Evolutionary conservation across 208 protist species (phyloP).

Genomic region (Wallacemonas sp.): DNA sequence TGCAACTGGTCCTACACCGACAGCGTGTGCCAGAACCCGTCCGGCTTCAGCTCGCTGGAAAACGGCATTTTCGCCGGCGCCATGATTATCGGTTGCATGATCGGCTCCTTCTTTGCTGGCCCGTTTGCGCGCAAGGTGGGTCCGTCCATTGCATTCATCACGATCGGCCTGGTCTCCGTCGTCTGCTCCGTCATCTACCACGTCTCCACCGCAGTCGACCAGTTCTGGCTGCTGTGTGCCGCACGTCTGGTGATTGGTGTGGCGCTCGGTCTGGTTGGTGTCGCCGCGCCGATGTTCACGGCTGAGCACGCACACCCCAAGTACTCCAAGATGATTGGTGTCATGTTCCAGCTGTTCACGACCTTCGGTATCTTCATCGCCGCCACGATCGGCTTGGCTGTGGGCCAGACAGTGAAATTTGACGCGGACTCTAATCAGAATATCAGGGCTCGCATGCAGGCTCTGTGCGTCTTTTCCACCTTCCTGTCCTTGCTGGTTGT

Average conservation of each 20-base stretch:
- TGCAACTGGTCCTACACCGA: constrained; percentile 63
- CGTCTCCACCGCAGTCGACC: constrained; percentile 40
- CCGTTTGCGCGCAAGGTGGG: constrained; percentile 46
- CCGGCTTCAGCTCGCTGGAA: constrained; percentile 54
- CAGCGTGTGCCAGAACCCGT: constrained; percentile 45
- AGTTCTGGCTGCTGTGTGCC: constrained; percentile 74
- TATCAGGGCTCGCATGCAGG: constrained; percentile 67
- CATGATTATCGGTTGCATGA: constrained; percentile 82
- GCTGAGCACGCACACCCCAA: constrained; percentile 65
- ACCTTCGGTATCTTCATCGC: constrained; percentile 87
- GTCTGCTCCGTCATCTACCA: constrained; percentile 67
- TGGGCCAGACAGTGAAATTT: constrained; percentile 51
- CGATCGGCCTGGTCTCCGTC: constrained; percentile 55
- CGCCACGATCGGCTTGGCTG: constrained; percentile 54
- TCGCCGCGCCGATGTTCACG: constrained; percentile 78
- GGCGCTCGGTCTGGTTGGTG: constrained; percentile 57
- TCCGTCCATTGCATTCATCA: constrained; percentile 54
- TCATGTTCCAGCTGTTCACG: constrained; percentile 82
- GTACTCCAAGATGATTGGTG: constrained; percentile 58
- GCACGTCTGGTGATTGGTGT: constrained; percentile 79
- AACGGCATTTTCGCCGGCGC: constrained; percentile 80
- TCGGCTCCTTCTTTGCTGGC: constrained; percentile 74
- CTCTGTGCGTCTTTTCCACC: constrained; percentile 65
- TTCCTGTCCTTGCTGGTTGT: constrained; percentile 57
- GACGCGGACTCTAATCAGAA: constrained; percentile 31